These are phyloP conservation scores for Blastocystis sp. DNA, from an alignment of 352 stramenopile genomes.

Conservation along the genomic window DNA sequence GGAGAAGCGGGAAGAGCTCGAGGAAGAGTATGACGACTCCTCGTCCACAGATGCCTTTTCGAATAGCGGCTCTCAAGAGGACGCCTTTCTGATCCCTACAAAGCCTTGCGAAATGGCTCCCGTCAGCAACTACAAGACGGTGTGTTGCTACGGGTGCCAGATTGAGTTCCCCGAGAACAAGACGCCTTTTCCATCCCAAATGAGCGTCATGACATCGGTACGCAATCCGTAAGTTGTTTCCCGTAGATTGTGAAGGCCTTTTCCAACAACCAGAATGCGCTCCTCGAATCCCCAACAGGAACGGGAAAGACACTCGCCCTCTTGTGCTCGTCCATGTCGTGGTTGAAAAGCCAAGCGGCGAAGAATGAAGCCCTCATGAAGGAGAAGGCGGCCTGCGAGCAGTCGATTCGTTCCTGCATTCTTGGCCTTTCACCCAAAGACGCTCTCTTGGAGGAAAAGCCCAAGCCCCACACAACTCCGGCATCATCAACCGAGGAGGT, in stretches of 20 bases:
- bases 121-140: conserved; percentile 6
- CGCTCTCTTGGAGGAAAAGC: background rate
- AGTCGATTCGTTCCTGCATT: background rate
- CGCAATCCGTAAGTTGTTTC: background rate
- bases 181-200: conserved; percentile 47
- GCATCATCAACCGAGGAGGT: conserved; percentile 72
- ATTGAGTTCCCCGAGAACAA: conserved; percentile 42
- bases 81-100: conserved; percentile 13
- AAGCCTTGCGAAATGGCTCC: background rate
- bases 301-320: conserved; percentile 87
- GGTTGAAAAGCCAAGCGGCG: conserved; percentile 71
- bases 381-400: conserved; percentile 20
- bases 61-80: conserved; percentile 1
- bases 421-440: conserved; percentile 5
- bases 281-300: conserved; percentile 87
- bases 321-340: conserved; percentile 82
- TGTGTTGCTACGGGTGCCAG: conserved; percentile 26
- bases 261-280: conserved; percentile 80
- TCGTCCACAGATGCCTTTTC: too few species aligned
- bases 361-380: conserved; percentile 4
- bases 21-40: too few species aligned
- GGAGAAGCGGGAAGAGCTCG: too few species aligned
- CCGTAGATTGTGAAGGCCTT: background rate
- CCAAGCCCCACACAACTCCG: background rate
- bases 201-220: conserved; percentile 48